Evolutionary conservation across 2,329 filamentous ascomycete species (phyloP), one percentile per base, ranked within the genome.

Genomic region (Torrubiellomyces zombiae): DNA sequence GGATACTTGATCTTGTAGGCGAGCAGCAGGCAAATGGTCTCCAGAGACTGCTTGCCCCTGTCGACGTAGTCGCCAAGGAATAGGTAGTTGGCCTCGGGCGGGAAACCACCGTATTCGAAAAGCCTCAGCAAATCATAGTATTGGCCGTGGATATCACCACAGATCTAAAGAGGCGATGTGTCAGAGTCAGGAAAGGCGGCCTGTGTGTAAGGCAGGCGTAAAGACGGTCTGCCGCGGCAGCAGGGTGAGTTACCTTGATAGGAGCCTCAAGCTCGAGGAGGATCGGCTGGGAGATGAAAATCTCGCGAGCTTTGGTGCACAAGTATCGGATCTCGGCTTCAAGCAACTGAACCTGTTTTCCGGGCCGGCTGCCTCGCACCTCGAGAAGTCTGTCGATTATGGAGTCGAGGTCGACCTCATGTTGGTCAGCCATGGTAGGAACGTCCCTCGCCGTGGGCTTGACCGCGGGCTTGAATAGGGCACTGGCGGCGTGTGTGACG

Each of bases 1-100:
- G 89, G 89, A 53, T 93, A 95, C 63, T 95, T 95, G 70, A 98
- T 92, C 72, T 98, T 98, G 72, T 95, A 98, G 34, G 83, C 83
- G 25, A 98, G 70, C 29, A 98, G 68, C 36, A 98, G 66, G 61
- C 83, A 93, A 56, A 98, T 95, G 39, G 89, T 95, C 65, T 98
- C 89, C 27, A 98, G 75, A 18, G 86, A 94, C 59, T 98, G 89
- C 67, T 98, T 95, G 61, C 89, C 89, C 62, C 89, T 76, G 55
- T 98, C 89, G 44, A 98, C 89, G 47, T 98, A 98, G 52, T 98
- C 89, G 40, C 89, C 89, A 25, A 98, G 78, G 68, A 98, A 98
- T 43, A 98, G 81, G 58, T 95, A 98, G 66, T 98, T 98, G 47
- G 89, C 85, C 60, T 95, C 85, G 9, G 89, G 89, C 28, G 89